Conservation (phyloP, 2,329 filamentous ascomycete species). For the Pestalotiopsis sp. region DNA sequence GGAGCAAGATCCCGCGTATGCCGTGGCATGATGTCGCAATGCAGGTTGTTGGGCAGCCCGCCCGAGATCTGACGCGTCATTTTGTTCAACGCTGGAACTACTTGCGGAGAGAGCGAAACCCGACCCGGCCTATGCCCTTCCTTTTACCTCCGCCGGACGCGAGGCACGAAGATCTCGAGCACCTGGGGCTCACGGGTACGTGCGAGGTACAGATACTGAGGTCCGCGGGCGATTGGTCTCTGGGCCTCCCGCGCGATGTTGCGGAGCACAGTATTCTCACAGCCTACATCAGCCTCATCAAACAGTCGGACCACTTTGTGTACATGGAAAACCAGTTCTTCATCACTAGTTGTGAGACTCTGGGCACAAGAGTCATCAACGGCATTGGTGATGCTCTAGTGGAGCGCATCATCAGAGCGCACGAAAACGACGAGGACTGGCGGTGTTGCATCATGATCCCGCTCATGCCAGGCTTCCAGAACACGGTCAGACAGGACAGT, state of each 20-base stretch:
- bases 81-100: conserved; percentile 99
- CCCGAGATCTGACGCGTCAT: conserved; percentile 88
- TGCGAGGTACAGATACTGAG: conserved; percentile 96
- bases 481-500: conserved; percentile 90
- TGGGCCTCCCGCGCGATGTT: conserved; percentile 71
- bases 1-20: conserved; percentile 86
- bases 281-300: conserved; percentile 92
- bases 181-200: conserved; percentile 84
- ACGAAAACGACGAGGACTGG: conserved; percentile 86
- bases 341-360: conserved; percentile 86
- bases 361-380: conserved; percentile 86
- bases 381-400: conserved; percentile 93
- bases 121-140: conserved; percentile 90
- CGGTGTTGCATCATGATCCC: conserved; percentile 87
- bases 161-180: conserved; percentile 79
- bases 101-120: conserved; percentile 86
- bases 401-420: conserved; percentile 82
- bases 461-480: conserved; percentile 97
- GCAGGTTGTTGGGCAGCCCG: conserved; percentile 96
- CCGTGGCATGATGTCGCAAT: conserved; percentile 98
- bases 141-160: conserved; percentile 92
- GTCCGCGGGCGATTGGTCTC: conserved; percentile 87
- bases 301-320: conserved; percentile 93
- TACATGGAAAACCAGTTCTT: conserved; percentile 99
- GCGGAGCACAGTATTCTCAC: conserved; percentile 95